phyloP scores from a whole-genome alignment of 805 yeast genomes.

The Henningerozyma blattae region DNA sequence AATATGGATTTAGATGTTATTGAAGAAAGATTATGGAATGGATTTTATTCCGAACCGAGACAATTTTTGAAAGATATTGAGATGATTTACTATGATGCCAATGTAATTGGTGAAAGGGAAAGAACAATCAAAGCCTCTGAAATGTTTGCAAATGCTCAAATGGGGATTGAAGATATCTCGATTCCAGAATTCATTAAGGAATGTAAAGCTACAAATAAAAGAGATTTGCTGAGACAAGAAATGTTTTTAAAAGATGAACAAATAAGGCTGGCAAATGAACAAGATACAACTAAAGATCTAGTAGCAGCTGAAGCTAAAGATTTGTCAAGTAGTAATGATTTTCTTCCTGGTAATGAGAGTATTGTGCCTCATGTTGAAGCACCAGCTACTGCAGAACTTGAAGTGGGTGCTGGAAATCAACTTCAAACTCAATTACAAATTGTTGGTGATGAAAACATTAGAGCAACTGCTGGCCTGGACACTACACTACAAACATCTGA shows the following conservation, averaged over 20 bases:
- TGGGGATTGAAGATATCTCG: slow-evolving; percentile 83
- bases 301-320: slow-evolving; percentile 3
- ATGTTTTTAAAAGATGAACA: slow-evolving; percentile 26
- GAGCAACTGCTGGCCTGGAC: too few relatives aligned
- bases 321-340: background rate
- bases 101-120: slow-evolving; percentile 70
- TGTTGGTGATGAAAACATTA: too few relatives aligned
- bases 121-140: slow-evolving; percentile 73
- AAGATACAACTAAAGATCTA: slow-evolving; percentile 1
- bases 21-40: slow-evolving; percentile 95
- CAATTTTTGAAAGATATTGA: slow-evolving; percentile 80
- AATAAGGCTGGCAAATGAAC: slow-evolving; percentile 4
- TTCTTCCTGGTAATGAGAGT: background rate
- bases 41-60: slow-evolving; percentile 83
- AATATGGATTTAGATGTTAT: slow-evolving; percentile 91
- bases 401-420: slow-evolving; percentile 17
- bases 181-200: slow-evolving; percentile 59
- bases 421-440: slow-evolving; percentile 12
- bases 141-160: slow-evolving; percentile 93
- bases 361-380: background rate
- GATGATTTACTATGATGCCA: slow-evolving; percentile 70
- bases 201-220: slow-evolving; percentile 57
- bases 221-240: slow-evolving; percentile 49
- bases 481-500: too few relatives aligned
- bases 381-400: slow-evolving; percentile 2